These are phyloP conservation scores for Phycomyces blakesleeanus DNA, from an alignment of 192 early-diverging fungal species.

Conservation along the genomic window DNA sequence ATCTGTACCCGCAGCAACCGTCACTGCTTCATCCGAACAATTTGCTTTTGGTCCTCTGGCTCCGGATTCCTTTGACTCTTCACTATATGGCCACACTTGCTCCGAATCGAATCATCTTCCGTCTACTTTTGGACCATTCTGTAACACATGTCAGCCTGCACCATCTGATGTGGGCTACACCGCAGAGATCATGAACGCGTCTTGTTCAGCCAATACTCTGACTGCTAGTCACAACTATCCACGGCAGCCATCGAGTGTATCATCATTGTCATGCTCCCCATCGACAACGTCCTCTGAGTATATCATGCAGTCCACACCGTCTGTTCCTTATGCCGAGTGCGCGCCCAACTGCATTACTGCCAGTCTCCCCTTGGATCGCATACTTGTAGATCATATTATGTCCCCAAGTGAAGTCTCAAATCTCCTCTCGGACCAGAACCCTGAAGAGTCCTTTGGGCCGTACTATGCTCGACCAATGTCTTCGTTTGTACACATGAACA, in stretches of 20 bases:
- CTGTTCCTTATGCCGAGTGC: not conserved
- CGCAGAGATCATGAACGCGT: not conserved
- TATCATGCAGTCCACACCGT: not conserved
- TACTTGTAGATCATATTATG: not conserved
- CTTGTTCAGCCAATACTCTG: not conserved
- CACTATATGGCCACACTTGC: not conserved
- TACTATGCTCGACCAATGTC: too few relatives aligned
- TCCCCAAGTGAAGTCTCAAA: not conserved
- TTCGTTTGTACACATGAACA: too few relatives aligned
- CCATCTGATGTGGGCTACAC: not conserved
- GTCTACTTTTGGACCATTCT: not conserved
- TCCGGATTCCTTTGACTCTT: not conserved
- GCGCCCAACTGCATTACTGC: not conserved
- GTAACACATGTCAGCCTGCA: not conserved
- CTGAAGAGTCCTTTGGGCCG: too few relatives aligned
- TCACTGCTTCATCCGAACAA: too few relatives aligned
- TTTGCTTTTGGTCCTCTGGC: not conserved
- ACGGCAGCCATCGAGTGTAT: not conserved
- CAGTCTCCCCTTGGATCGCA: not conserved
- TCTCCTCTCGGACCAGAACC: not conserved
- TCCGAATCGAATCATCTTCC: not conserved
- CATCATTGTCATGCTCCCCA: not conserved
- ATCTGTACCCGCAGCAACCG: too few relatives aligned
- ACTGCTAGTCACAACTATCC: not conserved
- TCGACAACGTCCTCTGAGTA: not conserved